Base-by-base conservation (phyloP, 768 basidiomycete genomes). In the Hericium erinaceus region DNA sequence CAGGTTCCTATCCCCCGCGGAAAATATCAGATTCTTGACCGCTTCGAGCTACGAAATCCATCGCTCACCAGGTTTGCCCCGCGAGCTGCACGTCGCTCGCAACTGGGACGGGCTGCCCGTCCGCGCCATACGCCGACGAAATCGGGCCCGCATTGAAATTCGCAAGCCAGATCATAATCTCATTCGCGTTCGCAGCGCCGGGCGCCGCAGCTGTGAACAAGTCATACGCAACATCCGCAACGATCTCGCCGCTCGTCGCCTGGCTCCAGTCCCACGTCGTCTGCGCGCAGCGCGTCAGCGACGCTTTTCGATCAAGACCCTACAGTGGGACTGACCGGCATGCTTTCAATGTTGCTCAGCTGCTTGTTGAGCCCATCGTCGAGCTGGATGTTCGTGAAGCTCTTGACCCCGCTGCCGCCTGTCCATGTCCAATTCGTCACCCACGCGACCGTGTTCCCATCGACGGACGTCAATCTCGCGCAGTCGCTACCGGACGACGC, bases 151-250 rank as follows among this genome's bases (percentile, higher is more conserved):
- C 77, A 60, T 79, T 78, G 71, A 68, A 75, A 63, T 78, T 81
- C 0, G 74, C 82, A 13, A 85, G 75, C 85, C 84, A 85, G 58
- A 87, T 68, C 84, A 87, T 87, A 62, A 85, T 74, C 59, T 78
- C 77, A 59, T 71, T 63, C 37, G 61, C 59, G 54, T 75, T 75
- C 40, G 73, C 67, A 37, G 83, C 83, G 1, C 77, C 77, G 39
- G 80, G 44, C 4, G 71, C 70, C 58, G 63, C 64, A 2, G 84
- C 78, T 0, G 84, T 86, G 73, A 87, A 87, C 1, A 86, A 58
- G 60, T 87, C 85, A 58, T 76, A 87, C 6, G 84, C 81, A 26
- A 84, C 74, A 57, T 86, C 75, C 0, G 79, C 76, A 24, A 81
- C 77, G 57, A 81, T 68, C 1, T 65, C 66, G 4, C 72, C 76